These are phyloP conservation scores for Cladosporium sphaerospermum DNA, from an alignment of 2,329 filamentous ascomycete genomes.

Conservation along the genomic window DNA sequence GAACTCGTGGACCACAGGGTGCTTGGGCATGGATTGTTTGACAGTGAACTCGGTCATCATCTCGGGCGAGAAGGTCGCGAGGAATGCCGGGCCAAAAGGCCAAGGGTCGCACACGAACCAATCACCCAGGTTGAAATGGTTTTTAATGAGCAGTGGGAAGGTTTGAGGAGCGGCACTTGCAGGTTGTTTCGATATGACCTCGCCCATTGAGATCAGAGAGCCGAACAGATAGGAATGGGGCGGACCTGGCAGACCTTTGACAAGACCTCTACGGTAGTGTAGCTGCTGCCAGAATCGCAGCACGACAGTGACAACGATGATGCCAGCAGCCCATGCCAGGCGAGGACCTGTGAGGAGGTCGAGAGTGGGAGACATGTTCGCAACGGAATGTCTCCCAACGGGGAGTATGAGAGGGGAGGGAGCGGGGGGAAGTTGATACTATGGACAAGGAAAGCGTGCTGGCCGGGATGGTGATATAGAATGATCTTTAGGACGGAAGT, in stretches of 20 bases:
- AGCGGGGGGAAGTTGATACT: not conserved
- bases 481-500: no score
- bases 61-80: slow-evolving; percentile 35
- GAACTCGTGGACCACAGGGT: slow-evolving; percentile 25
- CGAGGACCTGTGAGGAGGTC: slow-evolving; percentile 15
- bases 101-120: slow-evolving; percentile 43
- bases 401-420: not conserved
- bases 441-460: not conserved
- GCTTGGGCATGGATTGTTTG: slow-evolving; percentile 30
- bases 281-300: slow-evolving; percentile 22
- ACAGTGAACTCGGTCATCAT: slow-evolving; percentile 34
- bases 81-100: slow-evolving; percentile 32
- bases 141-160: slow-evolving; percentile 29
- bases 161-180: slow-evolving; percentile 32
- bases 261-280: slow-evolving; percentile 21
- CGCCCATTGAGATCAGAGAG: slow-evolving; percentile 34
- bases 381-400: not conserved
- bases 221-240: slow-evolving; percentile 38
- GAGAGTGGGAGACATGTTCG: slow-evolving; percentile 8
- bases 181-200: slow-evolving; percentile 30
- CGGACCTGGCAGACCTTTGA: slow-evolving; percentile 32
- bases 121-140: slow-evolving; percentile 32
- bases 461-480: not conserved
- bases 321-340: slow-evolving; percentile 20
- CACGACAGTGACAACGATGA: slow-evolving; percentile 19